Evolutionary conservation across 306 rosid genomes (phyloP).

Genomic region (Fragaria vesca): DNA sequence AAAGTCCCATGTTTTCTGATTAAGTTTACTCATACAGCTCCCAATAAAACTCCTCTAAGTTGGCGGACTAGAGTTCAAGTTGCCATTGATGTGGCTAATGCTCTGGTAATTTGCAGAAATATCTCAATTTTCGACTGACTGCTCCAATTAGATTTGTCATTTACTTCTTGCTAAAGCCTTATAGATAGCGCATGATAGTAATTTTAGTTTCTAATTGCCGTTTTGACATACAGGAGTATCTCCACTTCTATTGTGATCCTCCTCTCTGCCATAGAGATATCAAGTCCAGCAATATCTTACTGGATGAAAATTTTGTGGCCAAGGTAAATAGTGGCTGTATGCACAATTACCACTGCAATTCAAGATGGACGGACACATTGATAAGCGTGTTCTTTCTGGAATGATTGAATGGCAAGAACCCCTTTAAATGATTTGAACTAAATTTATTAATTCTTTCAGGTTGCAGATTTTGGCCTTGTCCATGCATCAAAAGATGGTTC

Average conservation of each 20-base stretch:
- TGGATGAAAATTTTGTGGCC: constrained; percentile 84
- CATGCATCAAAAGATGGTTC: constrained; percentile 92
- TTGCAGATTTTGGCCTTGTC: constrained; percentile 98
- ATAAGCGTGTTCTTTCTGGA: background rate
- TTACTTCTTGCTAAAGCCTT: background rate
- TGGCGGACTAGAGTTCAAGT: constrained; percentile 90
- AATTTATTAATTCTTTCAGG: constrained; percentile 34
- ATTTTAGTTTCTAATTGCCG: constrained; percentile 22
- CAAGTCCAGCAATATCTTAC: constrained; percentile 90
- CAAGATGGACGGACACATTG: background rate
- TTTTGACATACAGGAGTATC: constrained; percentile 80
- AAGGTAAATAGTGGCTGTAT: constrained; percentile 54
- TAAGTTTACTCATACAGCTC: constrained; percentile 46
- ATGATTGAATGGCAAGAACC: background rate
- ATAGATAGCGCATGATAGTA: background rate
- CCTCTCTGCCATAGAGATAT: constrained; percentile 96
- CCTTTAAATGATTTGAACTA: background rate
- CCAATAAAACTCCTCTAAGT: constrained; percentile 73
- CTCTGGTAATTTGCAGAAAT: constrained; percentile 60
- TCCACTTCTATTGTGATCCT: constrained; percentile 96
- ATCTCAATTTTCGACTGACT: constrained; percentile 15
- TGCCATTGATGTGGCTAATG: constrained; percentile 93
- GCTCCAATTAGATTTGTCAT: background rate
- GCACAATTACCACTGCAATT: constrained; percentile 17
- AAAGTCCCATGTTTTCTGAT: constrained; percentile 20